Evolutionary conservation across 2,329 filamentous ascomycete genomes (phyloP), one percentile per base, ranked within the genome.

Genomic region (Zymoseptoria tritici): DNA sequence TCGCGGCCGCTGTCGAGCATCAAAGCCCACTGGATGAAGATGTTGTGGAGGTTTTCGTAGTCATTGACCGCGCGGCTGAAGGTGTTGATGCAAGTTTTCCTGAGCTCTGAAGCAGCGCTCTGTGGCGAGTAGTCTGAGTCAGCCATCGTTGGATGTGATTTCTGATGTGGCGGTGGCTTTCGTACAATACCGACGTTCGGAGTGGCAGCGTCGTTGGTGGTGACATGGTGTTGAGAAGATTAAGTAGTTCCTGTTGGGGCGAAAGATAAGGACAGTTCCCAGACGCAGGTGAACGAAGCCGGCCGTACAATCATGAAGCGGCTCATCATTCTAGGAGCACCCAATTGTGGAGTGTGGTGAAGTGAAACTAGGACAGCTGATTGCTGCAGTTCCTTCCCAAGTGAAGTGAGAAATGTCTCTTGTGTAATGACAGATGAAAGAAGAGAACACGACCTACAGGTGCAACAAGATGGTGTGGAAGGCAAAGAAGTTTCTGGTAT

Each of bases 401-500:
- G 7, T 52, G 50, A 13, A 19, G 29, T 29, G n/a, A 26, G 22
- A 26, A 16, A 22, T 19, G 22, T 29, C 8, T 26, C 3, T 13
- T 29, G 11, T 2, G 6, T n/a, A 31, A 1, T 8, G 13, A 24
- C 20, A 20, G 5, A 53, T 20, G 22, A 8, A 31, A 53, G 52
- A 29, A 26, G 16, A 53, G n/a, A 9, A n/a, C 16, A 29, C 13
- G n/a, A 53, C 52, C 22, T 53, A 53, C 52, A 31, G 11, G 7
- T n/a, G 24, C 9, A 29, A 53, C 22, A 8, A 13, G 22, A 26
- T 8, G 2, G 16, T 16, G 52, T 46, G 36, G 16, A 46, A 59
- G 57, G 57, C 50, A 59, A 56, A 57, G 55, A 56, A 56, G 57
- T 60, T 52, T 54, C 57, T 60, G 59, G 59, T 60, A 60, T 60